A percentile compares a stretch with the other conserved stretches of the same genome.
phyloP scores from a whole-genome alignment of 2,329 filamentous ascomycete genomes.

The Fusarium goolgardi region DNA sequence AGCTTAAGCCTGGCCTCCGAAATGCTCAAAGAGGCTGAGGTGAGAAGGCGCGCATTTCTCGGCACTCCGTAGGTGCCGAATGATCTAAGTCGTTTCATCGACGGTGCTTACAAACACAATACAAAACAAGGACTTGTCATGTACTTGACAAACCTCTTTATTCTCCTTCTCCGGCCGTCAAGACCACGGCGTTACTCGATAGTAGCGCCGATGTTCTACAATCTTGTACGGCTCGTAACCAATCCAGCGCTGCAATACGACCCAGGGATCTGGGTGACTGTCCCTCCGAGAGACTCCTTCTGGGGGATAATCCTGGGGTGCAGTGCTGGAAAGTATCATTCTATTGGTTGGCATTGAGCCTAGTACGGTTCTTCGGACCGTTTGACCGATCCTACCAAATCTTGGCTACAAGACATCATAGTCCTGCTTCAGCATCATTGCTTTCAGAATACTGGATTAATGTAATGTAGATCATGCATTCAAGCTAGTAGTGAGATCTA shows the following conservation, averaged over 20 bases:
- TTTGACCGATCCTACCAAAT: slow-evolving; percentile 27
- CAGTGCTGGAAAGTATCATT: slow-evolving; percentile 16
- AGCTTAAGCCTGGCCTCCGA: slow-evolving; percentile 81
- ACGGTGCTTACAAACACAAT: neutral
- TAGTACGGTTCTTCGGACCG: slow-evolving; percentile 39
- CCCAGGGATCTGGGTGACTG: slow-evolving; percentile 8
- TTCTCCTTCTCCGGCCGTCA: neutral
- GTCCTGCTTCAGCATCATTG: slow-evolving; percentile 6
- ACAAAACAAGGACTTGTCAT: neutral
- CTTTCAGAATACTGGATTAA: slow-evolving; percentile 12
- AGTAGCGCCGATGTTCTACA: slow-evolving; percentile 3
- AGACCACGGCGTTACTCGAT: slow-evolving; percentile 1
- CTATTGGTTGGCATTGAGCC: slow-evolving; percentile 34
- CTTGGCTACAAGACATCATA: slow-evolving; percentile 4
- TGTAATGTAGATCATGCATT: slow-evolving; percentile 18
- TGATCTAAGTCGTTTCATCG: neutral
- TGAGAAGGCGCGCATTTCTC: slow-evolving; percentile 73
- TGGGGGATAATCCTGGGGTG: slow-evolving; percentile 31
- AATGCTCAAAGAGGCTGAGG: slow-evolving; percentile 82
- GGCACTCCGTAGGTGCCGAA: slow-evolving; percentile 53
- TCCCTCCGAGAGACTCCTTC: slow-evolving; percentile 23
- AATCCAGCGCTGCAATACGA: neutral
- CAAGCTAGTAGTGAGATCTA: slow-evolving; percentile 13
- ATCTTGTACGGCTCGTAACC: neutral
- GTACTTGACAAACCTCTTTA: neutral